Evolutionary conservation across 495 filamentous ascomycete species (phyloP), one percentile per base, ranked within the genome.

Genomic region (Chaetomium fimeti): DNA sequence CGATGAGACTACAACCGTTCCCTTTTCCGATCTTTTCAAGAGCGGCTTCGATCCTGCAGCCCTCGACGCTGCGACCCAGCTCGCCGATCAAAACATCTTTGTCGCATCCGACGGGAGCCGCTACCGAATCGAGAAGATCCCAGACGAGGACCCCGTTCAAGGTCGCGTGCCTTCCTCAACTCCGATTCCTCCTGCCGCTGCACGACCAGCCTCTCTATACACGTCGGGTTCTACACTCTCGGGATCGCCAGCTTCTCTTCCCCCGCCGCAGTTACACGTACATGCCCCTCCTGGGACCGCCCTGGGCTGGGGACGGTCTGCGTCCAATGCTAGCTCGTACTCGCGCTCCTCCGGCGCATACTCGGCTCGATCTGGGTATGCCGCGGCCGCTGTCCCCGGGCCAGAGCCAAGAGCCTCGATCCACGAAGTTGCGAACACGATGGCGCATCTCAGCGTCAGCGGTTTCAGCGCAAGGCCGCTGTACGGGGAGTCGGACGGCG

Each of bases 21-120:
- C 72, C 38, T 70, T 75, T 60, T 75, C 73, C 55, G 65, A 69
- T 18, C 72, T 75, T 48, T 71, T 75, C 62, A 69, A 61, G 53
- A 60, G 51, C 65, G 68, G 65, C 61, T 74, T 76, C 24, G 71
- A 76, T 61, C 68, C 63, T 15, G 62, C 66, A 3, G 69, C 72
- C 45, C 58, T 76, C 63, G 71, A 73, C 29, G 65, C 71, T 28
- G 69, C 74, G 1, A 64, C 68, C 29, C 72, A 73, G 55, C 68
- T 73, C 38, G 68, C 72, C 60, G 69, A 75, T 27, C 59, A 61
- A 12, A 65, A 66, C 67, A 72, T 75, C 32, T 69, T 76, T 48
- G 68, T 74, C 12, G 45, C 71, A 12, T 64, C 71, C 1, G 65
- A 68, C 58, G 74, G 72, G 43, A 71, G 68, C 29, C 73, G 73